phyloP scores from a whole-genome alignment of 352 stramenopile genomes.

The Phytophthora macrochlamydospora region DNA sequence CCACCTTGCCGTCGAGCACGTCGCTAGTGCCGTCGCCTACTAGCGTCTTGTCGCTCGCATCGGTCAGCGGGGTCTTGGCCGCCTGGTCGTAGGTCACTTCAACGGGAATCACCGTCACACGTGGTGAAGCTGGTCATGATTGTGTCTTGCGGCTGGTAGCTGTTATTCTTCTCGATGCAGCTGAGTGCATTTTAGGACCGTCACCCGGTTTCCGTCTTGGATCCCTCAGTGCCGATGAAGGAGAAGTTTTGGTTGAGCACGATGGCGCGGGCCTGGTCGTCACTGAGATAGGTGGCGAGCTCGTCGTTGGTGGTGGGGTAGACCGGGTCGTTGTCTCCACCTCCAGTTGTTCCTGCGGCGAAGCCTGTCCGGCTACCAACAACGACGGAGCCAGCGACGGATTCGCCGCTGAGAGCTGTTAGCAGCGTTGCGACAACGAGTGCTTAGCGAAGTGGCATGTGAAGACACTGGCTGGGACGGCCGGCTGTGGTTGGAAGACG shows the following conservation, averaged over 20 bases:
- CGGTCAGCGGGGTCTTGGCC: slow-evolving; percentile 3
- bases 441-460: no score
- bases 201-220: background rate
- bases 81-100: slow-evolving; percentile 21
- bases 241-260: background rate
- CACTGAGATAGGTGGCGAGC: background rate
- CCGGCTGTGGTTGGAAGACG: no score
- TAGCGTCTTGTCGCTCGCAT: slow-evolving; percentile 16
- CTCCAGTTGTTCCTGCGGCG: background rate
- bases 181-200: background rate
- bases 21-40: slow-evolving; percentile 7
- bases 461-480: no score
- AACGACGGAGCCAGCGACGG: no score
- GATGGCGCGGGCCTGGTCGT: background rate
- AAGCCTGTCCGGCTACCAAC: background rate
- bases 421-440: no score
- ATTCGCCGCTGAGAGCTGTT: no score
- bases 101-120: background rate
- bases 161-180: slow-evolving; percentile 36
- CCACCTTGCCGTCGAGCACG: slow-evolving; percentile 14
- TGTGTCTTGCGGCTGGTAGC: slow-evolving; percentile 24
- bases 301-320: background rate
- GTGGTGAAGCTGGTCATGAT: no score
- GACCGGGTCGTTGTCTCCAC: background rate
- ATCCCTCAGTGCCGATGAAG: background rate